A percentile compares a stretch with the other conserved stretches of the same genome.
These are phyloP conservation scores for Gremmenia infestans DNA, from an alignment of 2,329 filamentous ascomycete species.

Conservation along the genomic window DNA sequence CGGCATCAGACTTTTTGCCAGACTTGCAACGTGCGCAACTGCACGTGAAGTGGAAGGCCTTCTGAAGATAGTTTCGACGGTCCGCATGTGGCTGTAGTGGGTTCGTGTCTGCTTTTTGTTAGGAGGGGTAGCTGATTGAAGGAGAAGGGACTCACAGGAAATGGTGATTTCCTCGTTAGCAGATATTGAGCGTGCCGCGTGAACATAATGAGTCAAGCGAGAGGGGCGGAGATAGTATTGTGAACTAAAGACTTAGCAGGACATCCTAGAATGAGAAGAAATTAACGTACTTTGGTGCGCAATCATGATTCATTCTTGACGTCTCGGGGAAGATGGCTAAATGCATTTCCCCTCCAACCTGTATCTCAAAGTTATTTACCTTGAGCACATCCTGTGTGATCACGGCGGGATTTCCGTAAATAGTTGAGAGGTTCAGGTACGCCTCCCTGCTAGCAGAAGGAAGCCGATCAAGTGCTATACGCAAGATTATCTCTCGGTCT, in stretches of 20 bases:
- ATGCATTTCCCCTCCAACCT: conserved; percentile 9
- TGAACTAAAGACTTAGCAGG: conserved; percentile 1
- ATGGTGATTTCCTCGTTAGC: conserved; percentile 38
- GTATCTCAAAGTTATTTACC: conserved; percentile 12
- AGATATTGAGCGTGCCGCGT: conserved; percentile 31
- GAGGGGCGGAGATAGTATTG: conserved; percentile 32
- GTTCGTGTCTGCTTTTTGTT: conserved; percentile 26
- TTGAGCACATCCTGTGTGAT: conserved; percentile 10
- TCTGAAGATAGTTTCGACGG: conserved; percentile 30
- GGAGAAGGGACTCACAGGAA: conserved; percentile 26
- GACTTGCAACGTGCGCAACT: conserved; percentile 34
- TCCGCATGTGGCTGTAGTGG: conserved; percentile 30
- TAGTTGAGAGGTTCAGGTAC: conserved; percentile 5
- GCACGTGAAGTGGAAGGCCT: conserved; percentile 38
- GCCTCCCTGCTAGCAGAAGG: not conserved
- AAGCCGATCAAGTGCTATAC: conserved; percentile 3
- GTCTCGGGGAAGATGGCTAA: conserved; percentile 34
- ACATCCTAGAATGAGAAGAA: not conserved
- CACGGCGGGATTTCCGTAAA: not conserved
- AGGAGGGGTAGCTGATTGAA: not conserved
- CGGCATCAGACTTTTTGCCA: conserved; percentile 28
- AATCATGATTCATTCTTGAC: conserved; percentile 38
- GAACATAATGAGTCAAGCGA: conserved; percentile 36
- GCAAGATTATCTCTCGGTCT: not conserved
- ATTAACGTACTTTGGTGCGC: conserved; percentile 36